Evolutionary conservation across 345 rosid species (phyloP), one percentile per base, ranked within the genome.

Genomic region (Moringa oleifera): DNA sequence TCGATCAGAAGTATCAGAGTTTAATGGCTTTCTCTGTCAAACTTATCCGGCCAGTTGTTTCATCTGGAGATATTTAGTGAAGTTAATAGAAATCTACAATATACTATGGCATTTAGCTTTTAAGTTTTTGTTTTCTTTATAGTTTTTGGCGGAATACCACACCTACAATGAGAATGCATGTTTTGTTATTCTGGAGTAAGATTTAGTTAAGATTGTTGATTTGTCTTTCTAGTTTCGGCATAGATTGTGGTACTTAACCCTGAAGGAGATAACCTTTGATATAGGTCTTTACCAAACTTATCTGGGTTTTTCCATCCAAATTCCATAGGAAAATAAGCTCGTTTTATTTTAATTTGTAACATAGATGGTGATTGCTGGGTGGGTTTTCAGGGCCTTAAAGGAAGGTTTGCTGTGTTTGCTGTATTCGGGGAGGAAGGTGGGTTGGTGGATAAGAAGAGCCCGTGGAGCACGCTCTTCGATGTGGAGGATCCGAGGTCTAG

Each of bases 401-500:
- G 86, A 59, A 76, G 91, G 20, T 73, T 90, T 41, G 53, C 82
- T 64, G 99, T 88, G 59, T 77, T 88, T 77, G 96, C 99, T 46
- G 79, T 88, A 49, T 83, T 79, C 72, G 88, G 92, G 47, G 92
- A 82, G 62, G 99, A 83, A 57, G 80, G 79, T 57, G 89, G 76
- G 22, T 37, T 82, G 64, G 70, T 71, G 51, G 91, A 94, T 70
- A 93, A 81, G 81, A 93, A 86, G 84, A 89, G 71, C 22, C 55
- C 71, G 16, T 93, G 97, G 98, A 71, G 90, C 23, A 65, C 81
- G 15, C 74, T 93, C 56, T 93, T 93, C 45, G 80, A 93, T 56
- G 99, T 90, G 25, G 99, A 94, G 71, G 99, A 94, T 80, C 99
- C 97, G 0, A 85, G 99, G 81, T 81, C 94, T 20, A 94, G 81